Base-by-base conservation (phyloP, 257 asterid genomes). In the Nicotiana obtusifolia region DNA sequence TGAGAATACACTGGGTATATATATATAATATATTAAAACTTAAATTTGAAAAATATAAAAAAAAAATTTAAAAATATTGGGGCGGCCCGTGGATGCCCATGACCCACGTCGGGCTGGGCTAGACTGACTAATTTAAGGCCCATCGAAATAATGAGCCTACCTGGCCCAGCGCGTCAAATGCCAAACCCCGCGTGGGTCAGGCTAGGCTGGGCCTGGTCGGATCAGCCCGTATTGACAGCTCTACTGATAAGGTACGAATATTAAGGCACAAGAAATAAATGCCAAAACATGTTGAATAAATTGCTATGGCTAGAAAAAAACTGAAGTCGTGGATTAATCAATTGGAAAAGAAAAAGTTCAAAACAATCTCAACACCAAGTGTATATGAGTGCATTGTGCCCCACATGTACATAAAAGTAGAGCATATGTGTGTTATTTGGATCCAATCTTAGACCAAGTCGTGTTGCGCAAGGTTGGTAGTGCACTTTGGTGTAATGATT, bases 321-420 rank as follows among this genome's bases (percentile, higher is more conserved):
- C 2, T 15, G 62, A 56, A 56, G 62, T 19, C 24, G 49, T 66
- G 20, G 69, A 5, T 28, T 28, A 26, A 13, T 64, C 10, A 61
- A 60, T 60, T 61, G 67, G 17, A 24, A 61, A 10, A 11, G 14
- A 9, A 24, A 61, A 61, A 11, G 17, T 56, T 56, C 28, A n/a
- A 22, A 59, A 22, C 28, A 59, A 59, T 59, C 13, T 19, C 64
- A 59, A 19, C 3, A 57, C 4, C 11, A 14, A 67, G 2, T 35
- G 4, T 37, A 7, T 37, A 37, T 68, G 77, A 37, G 77, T 67
- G 28, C 78, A 71, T 41, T 71, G 47, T 71, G 20, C n/a, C 78
- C 78, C 78, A 71, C 78, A 44, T 71, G 78, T 13, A 71, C 78
- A 71, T 44, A 71, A 71, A 69, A 44, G 78, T 71, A 71, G 78